Evolutionary conservation across 768 basidiomycete species (phyloP).

Genomic region (Leccinellum rugosiceps): DNA sequence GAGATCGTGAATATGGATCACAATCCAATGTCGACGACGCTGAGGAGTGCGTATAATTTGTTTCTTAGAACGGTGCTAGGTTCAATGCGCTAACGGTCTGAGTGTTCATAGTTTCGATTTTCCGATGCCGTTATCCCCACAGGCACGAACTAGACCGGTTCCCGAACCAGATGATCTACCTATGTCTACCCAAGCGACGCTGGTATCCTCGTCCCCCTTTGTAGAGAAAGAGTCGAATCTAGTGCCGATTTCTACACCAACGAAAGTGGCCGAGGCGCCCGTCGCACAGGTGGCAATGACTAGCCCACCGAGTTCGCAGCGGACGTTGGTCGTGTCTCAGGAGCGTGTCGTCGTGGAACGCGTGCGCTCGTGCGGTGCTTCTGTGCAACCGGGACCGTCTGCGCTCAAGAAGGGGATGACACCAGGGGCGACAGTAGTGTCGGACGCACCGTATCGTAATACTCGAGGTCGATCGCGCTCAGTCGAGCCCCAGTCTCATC

Average conservation of each 20-base stretch:
- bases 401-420: neutral
- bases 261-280: neutral
- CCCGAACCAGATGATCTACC: slow-evolving; percentile 8
- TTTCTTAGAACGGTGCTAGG: neutral
- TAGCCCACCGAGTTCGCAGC: slow-evolving; percentile 9
- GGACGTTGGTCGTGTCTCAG: slow-evolving; percentile 1
- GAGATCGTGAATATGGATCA: slow-evolving; percentile 5
- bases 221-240: neutral
- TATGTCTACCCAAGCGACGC: slow-evolving; percentile 24
- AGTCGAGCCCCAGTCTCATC: slow-evolving; percentile 8
- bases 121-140: neutral
- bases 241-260: neutral
- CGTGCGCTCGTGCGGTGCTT: slow-evolving; percentile 7
- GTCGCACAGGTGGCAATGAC: neutral
- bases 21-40: neutral
- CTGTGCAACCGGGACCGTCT: slow-evolving; percentile 14
- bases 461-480: slow-evolving; percentile 24
- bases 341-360: slow-evolving; percentile 1
- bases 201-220: slow-evolving; percentile 20
- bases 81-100: neutral
- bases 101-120: slow-evolving; percentile 1
- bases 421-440: neutral
- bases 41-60: slow-evolving; percentile 12
- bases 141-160: neutral
- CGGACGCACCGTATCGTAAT: slow-evolving; percentile 15